A percentile compares a stretch with the other conserved stretches of the same genome.
phyloP scores from a whole-genome alignment of 2,329 filamentous ascomycete genomes.

The Pyrenophora teres region DNA sequence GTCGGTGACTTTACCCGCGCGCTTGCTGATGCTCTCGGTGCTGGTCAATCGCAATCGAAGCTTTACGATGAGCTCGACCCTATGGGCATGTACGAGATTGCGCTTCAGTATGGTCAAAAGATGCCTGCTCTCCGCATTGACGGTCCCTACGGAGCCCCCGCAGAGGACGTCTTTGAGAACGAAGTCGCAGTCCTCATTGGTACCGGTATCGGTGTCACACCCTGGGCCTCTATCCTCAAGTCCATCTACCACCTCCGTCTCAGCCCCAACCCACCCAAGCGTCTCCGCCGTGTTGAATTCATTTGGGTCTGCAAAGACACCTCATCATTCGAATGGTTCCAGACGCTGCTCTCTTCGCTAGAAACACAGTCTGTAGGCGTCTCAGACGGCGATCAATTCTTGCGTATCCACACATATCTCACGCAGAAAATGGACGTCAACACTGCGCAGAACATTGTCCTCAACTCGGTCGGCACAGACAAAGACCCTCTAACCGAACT shows the following conservation, averaged over 20 bases:
- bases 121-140: slow-evolving; percentile 92
- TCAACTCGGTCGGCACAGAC: slow-evolving; percentile 88
- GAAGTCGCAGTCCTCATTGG: slow-evolving; percentile 86
- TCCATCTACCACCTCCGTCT: slow-evolving; percentile 98
- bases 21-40: slow-evolving; percentile 95
- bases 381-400: slow-evolving; percentile 75
- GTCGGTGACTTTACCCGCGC: slow-evolving; percentile 93
- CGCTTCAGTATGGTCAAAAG: slow-evolving; percentile 86
- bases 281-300: slow-evolving; percentile 93
- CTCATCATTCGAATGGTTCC: slow-evolving; percentile 97
- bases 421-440: slow-evolving; percentile 92
- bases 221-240: slow-evolving; percentile 87
- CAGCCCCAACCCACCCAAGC: slow-evolving; percentile 82
- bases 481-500: slow-evolving; percentile 92
- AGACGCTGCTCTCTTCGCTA: slow-evolving; percentile 86
- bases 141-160: slow-evolving; percentile 93
- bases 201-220: slow-evolving; percentile 85
- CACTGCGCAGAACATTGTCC: slow-evolving; percentile 92
- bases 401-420: slow-evolving; percentile 97
- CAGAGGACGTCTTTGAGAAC: slow-evolving; percentile 95
- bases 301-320: slow-evolving; percentile 99
- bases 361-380: slow-evolving; percentile 78
- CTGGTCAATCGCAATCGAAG: slow-evolving; percentile 82
- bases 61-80: slow-evolving; percentile 90
- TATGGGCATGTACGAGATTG: slow-evolving; percentile 97